Percentiles rank a stretch among this genome's conserved stretches.
These are phyloP conservation scores for Tremella yokohamensis DNA, from an alignment of 768 basidiomycete species.

Conservation along the genomic window DNA sequence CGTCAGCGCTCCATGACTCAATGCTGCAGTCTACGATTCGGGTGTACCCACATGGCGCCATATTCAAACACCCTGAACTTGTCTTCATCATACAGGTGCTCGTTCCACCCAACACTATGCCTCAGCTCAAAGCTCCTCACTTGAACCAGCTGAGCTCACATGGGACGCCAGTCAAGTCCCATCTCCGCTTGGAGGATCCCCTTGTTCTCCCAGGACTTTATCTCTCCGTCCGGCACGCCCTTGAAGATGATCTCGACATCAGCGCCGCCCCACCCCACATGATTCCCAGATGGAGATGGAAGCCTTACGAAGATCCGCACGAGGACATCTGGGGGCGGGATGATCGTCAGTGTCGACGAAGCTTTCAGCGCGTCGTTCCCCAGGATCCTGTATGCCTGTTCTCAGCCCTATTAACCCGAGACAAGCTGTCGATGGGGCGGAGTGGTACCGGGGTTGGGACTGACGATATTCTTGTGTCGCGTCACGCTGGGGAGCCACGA, in stretches of 20 bases:
- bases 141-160: constrained; percentile 22
- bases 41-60: constrained; percentile 44
- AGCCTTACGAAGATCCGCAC: constrained; percentile 42
- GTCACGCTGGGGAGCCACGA: constrained; percentile 43
- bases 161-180: constrained; percentile 43
- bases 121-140: background rate
- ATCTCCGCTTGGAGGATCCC: constrained; percentile 46
- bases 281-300: background rate
- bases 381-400: constrained; percentile 24
- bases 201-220: constrained; percentile 36
- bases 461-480: constrained; percentile 45
- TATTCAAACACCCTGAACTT: constrained; percentile 46
- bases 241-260: constrained; percentile 38
- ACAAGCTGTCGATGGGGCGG: background rate
- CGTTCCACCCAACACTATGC: constrained; percentile 36
- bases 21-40: background rate
- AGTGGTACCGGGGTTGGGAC: constrained; percentile 1
- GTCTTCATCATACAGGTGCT: constrained; percentile 34
- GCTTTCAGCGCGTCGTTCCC: constrained; percentile 32
- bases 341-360: constrained; percentile 28
- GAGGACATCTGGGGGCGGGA: constrained; percentile 43
- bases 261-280: background rate
- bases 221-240: constrained; percentile 37
- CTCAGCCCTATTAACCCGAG: background rate
- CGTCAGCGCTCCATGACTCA: background rate